Evolutionary conservation across 1,284 basidiomycete species (phyloP).

Genomic region (Moesziomyces globuligerus): DNA sequence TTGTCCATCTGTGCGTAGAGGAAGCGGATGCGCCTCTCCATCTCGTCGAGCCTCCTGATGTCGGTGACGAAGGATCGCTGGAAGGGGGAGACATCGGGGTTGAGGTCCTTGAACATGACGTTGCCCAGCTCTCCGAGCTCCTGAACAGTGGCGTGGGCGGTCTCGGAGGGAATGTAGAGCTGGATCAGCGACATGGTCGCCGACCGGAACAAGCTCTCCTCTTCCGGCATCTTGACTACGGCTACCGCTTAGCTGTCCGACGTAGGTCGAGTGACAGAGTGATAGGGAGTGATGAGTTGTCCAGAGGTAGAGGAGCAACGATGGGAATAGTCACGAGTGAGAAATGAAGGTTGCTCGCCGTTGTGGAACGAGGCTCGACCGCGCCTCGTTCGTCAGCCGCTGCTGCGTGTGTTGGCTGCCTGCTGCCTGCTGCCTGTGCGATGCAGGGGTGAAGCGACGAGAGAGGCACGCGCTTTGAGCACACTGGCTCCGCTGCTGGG

Average conservation of each 20-base stretch:
- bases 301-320: neutral
- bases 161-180: constrained; percentile 96
- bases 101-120: constrained; percentile 98
- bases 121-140: constrained; percentile 95
- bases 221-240: constrained; percentile 37
- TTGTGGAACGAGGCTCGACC: too few relatives aligned
- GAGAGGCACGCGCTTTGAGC: neutral
- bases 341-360: too few relatives aligned
- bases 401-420: constrained; percentile 1
- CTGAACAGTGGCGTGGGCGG: constrained; percentile 93
- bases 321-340: neutral
- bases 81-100: constrained; percentile 94
- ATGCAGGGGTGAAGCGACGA: constrained; percentile 12
- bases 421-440: neutral
- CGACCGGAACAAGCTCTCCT: constrained; percentile 66
- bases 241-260: constrained; percentile 9
- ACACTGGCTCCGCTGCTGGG: too few relatives aligned
- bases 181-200: constrained; percentile 90
- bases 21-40: constrained; percentile 92
- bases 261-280: neutral
- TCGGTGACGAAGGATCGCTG: constrained; percentile 98
- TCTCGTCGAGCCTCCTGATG: constrained; percentile 93
- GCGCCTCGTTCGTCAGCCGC: constrained; percentile 4
- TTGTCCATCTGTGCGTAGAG: constrained; percentile 86
- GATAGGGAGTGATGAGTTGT: neutral